Conservation (phyloP, 495 filamentous ascomycete genomes). For the Bryoglossum gracile region DNA sequence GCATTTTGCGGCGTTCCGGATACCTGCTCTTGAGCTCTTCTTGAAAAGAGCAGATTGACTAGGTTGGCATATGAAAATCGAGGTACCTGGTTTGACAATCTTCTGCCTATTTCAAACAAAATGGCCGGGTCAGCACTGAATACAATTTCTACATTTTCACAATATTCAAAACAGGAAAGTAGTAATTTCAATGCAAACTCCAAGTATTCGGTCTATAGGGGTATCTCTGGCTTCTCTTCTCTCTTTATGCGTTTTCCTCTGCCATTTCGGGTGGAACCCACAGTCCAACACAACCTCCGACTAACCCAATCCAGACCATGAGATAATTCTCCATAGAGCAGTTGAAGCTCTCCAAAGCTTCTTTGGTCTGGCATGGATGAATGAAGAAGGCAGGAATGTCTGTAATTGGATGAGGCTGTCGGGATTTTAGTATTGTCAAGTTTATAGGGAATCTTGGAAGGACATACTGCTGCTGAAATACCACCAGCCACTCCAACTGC, state of each 20-base stretch:
- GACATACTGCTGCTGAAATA: conserved; percentile 68
- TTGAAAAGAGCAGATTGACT: too few relatives aligned
- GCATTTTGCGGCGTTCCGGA: conserved; percentile 14
- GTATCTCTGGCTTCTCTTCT: too few relatives aligned
- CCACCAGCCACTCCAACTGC: conserved; percentile 60
- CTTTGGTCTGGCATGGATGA: conserved; percentile 80
- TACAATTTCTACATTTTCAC: too few relatives aligned
- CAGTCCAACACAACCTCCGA: conserved; percentile 66
- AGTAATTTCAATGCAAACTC: too few relatives aligned
- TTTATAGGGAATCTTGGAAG: conserved; percentile 10
- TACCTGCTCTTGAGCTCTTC: neutral
- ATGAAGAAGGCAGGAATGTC: conserved; percentile 70
- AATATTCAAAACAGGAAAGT: too few relatives aligned
- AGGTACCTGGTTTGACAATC: too few relatives aligned
- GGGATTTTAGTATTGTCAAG: conserved; percentile 2
- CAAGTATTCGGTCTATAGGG: too few relatives aligned
- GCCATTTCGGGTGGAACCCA: conserved; percentile 57
- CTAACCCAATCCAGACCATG: conserved; percentile 70
- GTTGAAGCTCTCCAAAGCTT: conserved; percentile 56
- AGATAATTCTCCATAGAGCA: conserved; percentile 60
- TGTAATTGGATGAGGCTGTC: conserved; percentile 70
- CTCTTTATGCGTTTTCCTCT: neutral
- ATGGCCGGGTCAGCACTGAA: too few relatives aligned
- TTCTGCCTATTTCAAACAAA: too few relatives aligned
- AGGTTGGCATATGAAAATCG: too few relatives aligned